phyloP scores from a whole-genome alignment of 2,329 filamentous ascomycete genomes.

The Colletotrichum tropicale region DNA sequence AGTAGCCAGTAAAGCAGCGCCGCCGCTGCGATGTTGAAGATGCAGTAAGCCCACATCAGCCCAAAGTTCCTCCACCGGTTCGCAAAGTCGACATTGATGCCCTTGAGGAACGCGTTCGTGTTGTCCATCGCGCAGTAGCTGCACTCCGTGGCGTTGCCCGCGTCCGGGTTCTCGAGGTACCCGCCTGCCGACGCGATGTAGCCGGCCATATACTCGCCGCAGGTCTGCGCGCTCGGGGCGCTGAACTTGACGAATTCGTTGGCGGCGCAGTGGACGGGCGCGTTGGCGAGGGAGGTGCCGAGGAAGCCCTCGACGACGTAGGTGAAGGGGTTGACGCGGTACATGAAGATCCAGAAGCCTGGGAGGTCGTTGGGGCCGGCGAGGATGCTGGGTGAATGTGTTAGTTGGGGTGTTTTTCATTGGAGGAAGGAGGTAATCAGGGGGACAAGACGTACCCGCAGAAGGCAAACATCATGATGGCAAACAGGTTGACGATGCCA shows the following conservation, averaged over 20 bases:
- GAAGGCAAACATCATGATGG: conserved; percentile 69
- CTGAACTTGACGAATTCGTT: conserved; percentile 17
- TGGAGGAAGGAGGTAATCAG: rapidly evolving
- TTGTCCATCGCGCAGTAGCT: conserved; percentile 43
- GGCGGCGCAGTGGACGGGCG: conserved; percentile 9
- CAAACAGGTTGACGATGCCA: conserved; percentile 67
- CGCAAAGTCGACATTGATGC: conserved; percentile 47
- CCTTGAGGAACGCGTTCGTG: conserved; percentile 40
- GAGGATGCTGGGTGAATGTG: conserved; percentile 15
- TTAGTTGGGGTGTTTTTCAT: not conserved
- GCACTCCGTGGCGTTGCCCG: conserved; percentile 43
- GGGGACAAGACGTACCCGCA: conserved; percentile 34
- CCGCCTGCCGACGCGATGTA: conserved; percentile 14
- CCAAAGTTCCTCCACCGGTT: conserved; percentile 61
- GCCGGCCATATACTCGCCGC: conserved; percentile 13
- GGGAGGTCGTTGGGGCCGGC: conserved; percentile 5
- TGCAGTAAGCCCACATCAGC: conserved; percentile 55
- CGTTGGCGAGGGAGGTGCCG: conserved; percentile 26
- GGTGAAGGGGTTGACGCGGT: conserved; percentile 28
- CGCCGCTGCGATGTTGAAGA: conserved; percentile 51
- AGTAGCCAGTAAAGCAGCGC: conserved; percentile 52
- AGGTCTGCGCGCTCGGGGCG: conserved; percentile 8
- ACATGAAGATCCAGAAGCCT: conserved; percentile 25
- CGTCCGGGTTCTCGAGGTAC: conserved; percentile 5
- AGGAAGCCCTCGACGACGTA: conserved; percentile 33